Evolutionary conservation across 345 rosid species (phyloP).

Genomic region (Melaleuca alternifolia): DNA sequence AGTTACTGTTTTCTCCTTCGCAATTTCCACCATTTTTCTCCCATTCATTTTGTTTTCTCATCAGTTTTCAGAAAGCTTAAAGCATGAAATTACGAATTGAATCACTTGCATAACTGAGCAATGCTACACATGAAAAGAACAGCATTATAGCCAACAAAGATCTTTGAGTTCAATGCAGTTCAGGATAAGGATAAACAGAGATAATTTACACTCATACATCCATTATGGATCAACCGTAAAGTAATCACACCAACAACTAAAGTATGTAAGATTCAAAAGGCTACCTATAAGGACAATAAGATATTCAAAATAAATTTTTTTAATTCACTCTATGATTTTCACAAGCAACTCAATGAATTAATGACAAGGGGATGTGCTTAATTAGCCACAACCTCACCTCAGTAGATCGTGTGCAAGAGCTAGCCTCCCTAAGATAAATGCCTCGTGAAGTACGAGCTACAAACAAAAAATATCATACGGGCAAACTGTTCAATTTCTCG

Average conservation of each 20-base stretch:
- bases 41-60: neutral
- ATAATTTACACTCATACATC: neutral
- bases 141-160: neutral
- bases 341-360: neutral
- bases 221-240: neutral
- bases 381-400: conserved; percentile 36
- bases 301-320: neutral
- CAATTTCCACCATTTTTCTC: neutral
- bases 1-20: neutral
- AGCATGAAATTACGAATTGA: neutral
- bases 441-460: conserved; percentile 86
- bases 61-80: neutral
- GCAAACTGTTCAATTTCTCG: neutral
- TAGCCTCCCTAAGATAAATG: conserved; percentile 79
- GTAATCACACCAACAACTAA: neutral
- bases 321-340: neutral
- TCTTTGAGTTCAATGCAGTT: neutral
- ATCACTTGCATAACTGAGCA: neutral
- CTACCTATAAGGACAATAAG: neutral
- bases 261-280: neutral
- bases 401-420: conserved; percentile 51
- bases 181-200: neutral
- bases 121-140: neutral
- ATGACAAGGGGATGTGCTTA: neutral
- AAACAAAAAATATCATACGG: neutral